These are phyloP conservation scores for Aspergillus sp. DNA, from an alignment of 2,329 filamentous ascomycete species.

Conservation along the genomic window DNA sequence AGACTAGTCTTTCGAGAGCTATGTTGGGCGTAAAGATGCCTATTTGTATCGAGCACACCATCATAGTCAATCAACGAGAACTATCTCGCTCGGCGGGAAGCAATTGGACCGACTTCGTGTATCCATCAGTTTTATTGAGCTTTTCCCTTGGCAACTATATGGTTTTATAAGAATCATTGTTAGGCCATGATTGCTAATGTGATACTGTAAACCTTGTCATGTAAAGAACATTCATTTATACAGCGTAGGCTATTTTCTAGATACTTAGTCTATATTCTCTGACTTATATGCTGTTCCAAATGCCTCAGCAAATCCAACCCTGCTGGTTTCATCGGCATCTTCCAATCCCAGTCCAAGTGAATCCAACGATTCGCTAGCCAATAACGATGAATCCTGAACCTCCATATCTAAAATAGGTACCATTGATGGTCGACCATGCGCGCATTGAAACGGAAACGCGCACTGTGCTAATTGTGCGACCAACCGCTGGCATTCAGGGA, in stretches of 20 bases:
- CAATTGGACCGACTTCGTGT: no score
- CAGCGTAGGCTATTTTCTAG: no score
- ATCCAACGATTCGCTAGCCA: neutral
- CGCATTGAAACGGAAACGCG: conserved; percentile 45
- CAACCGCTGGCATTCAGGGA: conserved; percentile 33
- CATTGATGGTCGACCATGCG: conserved; percentile 45
- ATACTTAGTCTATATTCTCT: neutral
- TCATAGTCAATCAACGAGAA: neutral
- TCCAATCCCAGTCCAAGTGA: neutral
- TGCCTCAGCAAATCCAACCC: neutral
- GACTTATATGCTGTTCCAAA: neutral
- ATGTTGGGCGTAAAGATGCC: no score
- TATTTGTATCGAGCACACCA: neutral
- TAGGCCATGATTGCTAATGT: no score
- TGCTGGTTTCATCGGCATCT: neutral
- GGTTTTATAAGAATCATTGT: no score
- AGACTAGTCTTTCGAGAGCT: no score
- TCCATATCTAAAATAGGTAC: conserved; percentile 36
- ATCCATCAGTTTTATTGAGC: no score
- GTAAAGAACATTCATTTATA: no score
- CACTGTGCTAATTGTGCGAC: conserved; percentile 34
- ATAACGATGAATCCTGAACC: neutral
- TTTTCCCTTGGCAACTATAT: no score
- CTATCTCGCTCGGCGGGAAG: no score
- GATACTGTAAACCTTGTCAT: no score